These are phyloP conservation scores for Escovopsis sp. DNA, from an alignment of 2,329 filamentous ascomycete species.

Conservation along the genomic window DNA sequence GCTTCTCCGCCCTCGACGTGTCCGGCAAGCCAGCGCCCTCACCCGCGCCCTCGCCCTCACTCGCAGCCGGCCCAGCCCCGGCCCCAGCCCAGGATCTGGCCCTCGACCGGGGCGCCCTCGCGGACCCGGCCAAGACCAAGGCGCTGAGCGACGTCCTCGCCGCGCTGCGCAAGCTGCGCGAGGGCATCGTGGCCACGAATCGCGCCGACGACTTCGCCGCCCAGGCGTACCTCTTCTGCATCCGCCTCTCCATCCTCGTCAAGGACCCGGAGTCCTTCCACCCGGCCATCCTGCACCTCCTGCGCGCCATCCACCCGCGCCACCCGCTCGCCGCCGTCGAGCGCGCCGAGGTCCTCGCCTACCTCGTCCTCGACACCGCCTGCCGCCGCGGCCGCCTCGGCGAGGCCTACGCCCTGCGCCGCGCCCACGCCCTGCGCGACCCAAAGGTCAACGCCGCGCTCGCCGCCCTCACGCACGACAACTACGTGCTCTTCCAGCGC, in stretches of 20 bases:
- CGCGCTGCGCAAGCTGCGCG: constrained; percentile 80
- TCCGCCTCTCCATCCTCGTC: constrained; percentile 67
- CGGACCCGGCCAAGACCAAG: constrained; percentile 30
- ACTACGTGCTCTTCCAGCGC: constrained; percentile 68
- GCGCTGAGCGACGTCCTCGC: constrained; percentile 63
- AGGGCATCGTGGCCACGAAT: constrained; percentile 69
- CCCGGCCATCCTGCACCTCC: constrained; percentile 66
- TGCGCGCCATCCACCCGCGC: constrained; percentile 53
- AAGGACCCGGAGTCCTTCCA: constrained; percentile 80
- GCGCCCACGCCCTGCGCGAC: constrained; percentile 47
- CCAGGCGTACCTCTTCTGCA: constrained; percentile 84
- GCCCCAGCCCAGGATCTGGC: background rate
- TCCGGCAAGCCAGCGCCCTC: constrained; percentile 1
- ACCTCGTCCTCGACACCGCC: constrained; percentile 75
- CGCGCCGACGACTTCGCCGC: constrained; percentile 68
- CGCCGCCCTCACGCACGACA: constrained; percentile 58
- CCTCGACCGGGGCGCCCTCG: constrained; percentile 5
- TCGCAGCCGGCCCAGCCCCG: background rate
- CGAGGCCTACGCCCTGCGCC: constrained; percentile 55
- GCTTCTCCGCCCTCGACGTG: constrained; percentile 50
- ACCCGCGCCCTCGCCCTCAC: background rate
- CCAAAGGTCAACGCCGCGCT: constrained; percentile 55
- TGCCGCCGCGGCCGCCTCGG: constrained; percentile 66
- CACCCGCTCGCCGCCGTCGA: constrained; percentile 58
- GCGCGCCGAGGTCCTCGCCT: constrained; percentile 63